These are phyloP conservation scores for Epithele typhae DNA, from an alignment of 768 basidiomycete species.

Conservation along the genomic window DNA sequence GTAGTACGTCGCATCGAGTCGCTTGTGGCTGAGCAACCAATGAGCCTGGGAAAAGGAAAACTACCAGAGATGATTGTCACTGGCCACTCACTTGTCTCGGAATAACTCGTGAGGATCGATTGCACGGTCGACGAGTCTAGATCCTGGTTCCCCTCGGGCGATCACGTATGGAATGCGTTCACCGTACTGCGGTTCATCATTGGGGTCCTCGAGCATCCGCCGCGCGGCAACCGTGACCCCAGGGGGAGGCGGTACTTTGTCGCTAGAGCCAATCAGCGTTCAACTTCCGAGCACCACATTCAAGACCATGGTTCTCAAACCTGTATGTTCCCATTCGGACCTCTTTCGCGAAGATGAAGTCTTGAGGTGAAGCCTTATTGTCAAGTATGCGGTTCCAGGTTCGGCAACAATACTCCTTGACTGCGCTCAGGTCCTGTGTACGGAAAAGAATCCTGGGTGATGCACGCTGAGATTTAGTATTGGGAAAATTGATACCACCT, in stretches of 20 bases:
- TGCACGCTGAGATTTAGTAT: neutral
- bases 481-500: slow-evolving; percentile 16
- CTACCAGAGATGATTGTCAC: no score
- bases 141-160: slow-evolving; percentile 53
- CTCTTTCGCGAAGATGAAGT: slow-evolving; percentile 94
- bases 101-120: slow-evolving; percentile 69
- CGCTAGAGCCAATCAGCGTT: slow-evolving; percentile 43
- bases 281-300: neutral
- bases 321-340: slow-evolving; percentile 92
- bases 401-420: slow-evolving; percentile 82
- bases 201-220: slow-evolving; percentile 66
- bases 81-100: slow-evolving; percentile 58
- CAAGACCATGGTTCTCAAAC: slow-evolving; percentile 32
- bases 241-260: slow-evolving; percentile 83
- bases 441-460: slow-evolving; percentile 77
- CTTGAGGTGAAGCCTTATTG: slow-evolving; percentile 78
- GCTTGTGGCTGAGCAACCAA: slow-evolving; percentile 56
- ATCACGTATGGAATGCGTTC: slow-evolving; percentile 94
- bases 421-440: slow-evolving; percentile 80
- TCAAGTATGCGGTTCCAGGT: slow-evolving; percentile 85
- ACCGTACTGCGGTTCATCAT: slow-evolving; percentile 85
- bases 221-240: slow-evolving; percentile 84
- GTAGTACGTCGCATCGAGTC: slow-evolving; percentile 87
- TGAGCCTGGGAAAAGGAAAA: neutral
- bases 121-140: slow-evolving; percentile 71